Base-by-base conservation (phyloP, 2,329 filamentous ascomycete species). In the Remersonia thermophila region DNA sequence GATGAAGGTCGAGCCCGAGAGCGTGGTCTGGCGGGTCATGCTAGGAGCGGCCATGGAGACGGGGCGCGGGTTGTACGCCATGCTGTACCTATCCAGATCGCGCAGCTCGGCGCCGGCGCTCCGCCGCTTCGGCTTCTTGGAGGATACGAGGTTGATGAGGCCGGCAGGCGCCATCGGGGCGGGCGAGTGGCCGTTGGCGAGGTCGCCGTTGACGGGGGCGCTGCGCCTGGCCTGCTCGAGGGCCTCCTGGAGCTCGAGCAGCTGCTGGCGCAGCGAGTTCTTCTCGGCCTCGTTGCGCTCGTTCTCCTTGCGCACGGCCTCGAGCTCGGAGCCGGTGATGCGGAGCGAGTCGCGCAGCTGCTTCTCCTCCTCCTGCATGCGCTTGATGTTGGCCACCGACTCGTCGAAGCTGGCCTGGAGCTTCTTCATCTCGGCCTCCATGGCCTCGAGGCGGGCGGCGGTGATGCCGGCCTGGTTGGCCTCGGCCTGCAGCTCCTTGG, bases 381-480 rank as follows among this genome's bases (percentile, higher is more conserved):
- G 75, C 62, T 94, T 93, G 60, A 94, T 84, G 56, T 87, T 95
- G 44, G 77, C 72, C 4, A 81, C 79, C 42, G 87, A 93, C 55
- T 98, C 91, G 39, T 93, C 83, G 60, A 93, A 93, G 54, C 75
- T 91, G 42, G 73, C 66, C 59, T 95, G 86, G 33, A 96, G 68
- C 60, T 84, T 87, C 65, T 79, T 80, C 82, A 96, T 94, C 54
- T 98, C 91, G 49, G 86, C 82, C 57, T 98, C 91, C 77, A 96
- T 83, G 33, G 81, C 84, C 50, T 83, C 78, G 37, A 98, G 69
- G 47, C 85, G 83, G 45, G 91, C 91, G 36, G 89, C 86, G 2
- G 83, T 84, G 52, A 96, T 95, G 62, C 91, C 91, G 37, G 89
- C 91, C 63, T 96, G 89, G 60, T 98, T 98, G 42, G 91, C 91